A percentile compares a stretch with the other conserved stretches of the same genome.
Evolutionary conservation across 2,329 filamentous ascomycete species (phyloP).

Genomic region (Phoma sp.): DNA sequence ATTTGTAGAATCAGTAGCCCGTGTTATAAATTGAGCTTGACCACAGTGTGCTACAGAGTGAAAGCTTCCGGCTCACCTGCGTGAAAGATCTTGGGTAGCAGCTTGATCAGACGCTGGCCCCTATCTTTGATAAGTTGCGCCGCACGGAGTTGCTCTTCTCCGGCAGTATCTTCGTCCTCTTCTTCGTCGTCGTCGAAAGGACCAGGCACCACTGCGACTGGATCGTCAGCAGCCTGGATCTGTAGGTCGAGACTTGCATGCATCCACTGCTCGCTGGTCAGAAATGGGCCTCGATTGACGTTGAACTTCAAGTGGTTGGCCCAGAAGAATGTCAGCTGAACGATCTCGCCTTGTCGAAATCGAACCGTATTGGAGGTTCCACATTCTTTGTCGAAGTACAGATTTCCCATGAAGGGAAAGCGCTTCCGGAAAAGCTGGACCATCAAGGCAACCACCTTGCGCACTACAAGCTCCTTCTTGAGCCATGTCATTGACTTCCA

Average conservation of each 20-base stretch:
- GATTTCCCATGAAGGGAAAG: neutral
- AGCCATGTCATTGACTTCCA: constrained; percentile 8
- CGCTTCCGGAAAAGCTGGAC: neutral
- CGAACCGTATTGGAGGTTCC: neutral
- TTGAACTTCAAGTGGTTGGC: neutral
- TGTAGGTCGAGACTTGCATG: neutral
- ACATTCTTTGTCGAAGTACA: neutral
- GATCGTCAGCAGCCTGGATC: neutral
- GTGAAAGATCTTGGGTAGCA: neutral
- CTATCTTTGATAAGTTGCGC: neutral
- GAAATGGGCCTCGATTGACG: neutral
- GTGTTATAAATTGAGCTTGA: no score
- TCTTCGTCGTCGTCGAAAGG: neutral
- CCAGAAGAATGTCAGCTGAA: neutral
- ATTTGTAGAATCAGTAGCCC: no score
- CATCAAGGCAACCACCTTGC: constrained; percentile 2
- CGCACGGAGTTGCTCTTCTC: neutral
- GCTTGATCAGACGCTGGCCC: neutral
- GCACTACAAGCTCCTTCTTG: constrained; percentile 17
- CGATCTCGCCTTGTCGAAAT: neutral
- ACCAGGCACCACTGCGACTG: neutral
- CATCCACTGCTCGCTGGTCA: neutral
- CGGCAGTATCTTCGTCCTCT: neutral
- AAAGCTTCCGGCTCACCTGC: neutral
- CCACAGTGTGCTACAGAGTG: neutral